These are phyloP conservation scores for Raddia distichophylla DNA, from an alignment of 176 grass and related monocot genomes.

Conservation along the genomic window DNA sequence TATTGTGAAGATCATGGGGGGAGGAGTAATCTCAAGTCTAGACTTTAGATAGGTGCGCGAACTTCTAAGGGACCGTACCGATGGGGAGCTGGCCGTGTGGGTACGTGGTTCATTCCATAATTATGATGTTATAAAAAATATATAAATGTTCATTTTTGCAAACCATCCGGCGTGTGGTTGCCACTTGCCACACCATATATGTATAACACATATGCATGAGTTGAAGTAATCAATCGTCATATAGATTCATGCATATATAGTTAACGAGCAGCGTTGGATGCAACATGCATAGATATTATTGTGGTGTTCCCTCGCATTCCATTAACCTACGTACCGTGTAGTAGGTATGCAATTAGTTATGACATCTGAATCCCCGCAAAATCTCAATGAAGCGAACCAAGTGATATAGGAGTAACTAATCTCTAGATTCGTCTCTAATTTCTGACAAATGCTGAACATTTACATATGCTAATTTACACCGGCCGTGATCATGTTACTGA, in stretches of 20 bases:
- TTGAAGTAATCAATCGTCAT: neutral
- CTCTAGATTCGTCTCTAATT: constrained; percentile 23
- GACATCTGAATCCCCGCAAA: neutral
- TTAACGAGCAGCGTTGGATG: neutral
- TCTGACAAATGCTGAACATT: constrained; percentile 38
- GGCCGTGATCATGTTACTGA: constrained; percentile 48
- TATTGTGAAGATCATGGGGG: too few species aligned
- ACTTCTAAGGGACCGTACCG: too few species aligned
- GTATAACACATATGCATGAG: too few species aligned
- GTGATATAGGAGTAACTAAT: neutral
- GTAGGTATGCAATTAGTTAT: too few species aligned
- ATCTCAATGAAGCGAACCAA: neutral
- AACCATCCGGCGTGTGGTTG: too few species aligned
- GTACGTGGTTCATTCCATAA: too few species aligned
- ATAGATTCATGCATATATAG: neutral
- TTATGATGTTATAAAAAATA: too few species aligned
- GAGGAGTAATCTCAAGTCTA: too few species aligned
- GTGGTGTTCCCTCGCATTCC: neutral
- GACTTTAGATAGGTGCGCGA: too few species aligned
- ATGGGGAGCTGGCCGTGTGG: too few species aligned
- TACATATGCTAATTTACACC: constrained; percentile 49
- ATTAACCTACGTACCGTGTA: neutral
- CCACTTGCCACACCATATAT: too few species aligned
- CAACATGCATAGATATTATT: neutral
- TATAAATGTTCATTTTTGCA: too few species aligned